Evolutionary conservation across 805 yeast genomes (phyloP).

Genomic region (Kodamaea sagamina): DNA sequence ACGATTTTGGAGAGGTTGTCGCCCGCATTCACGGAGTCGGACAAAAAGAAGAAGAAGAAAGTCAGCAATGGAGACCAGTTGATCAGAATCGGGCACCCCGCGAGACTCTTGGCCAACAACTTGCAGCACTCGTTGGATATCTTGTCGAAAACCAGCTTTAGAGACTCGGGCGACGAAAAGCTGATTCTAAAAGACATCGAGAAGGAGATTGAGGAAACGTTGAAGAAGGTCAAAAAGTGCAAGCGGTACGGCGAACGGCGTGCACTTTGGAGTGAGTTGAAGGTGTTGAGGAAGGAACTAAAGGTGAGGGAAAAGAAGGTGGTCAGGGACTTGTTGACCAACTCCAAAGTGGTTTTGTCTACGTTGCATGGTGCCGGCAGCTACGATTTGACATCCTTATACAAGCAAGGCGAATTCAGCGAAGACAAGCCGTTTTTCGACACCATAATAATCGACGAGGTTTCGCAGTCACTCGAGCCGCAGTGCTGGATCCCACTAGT

Average conservation of each 20-base stretch:
- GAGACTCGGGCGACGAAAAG: conserved; percentile 38
- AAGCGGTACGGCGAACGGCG: conserved; percentile 65
- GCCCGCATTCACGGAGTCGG: conserved; percentile 25
- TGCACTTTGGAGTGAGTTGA: conserved; percentile 68
- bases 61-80: conserved; percentile 41
- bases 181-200: conserved; percentile 67
- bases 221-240: conserved; percentile 58
- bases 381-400: conserved; percentile 60
- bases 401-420: conserved; percentile 31
- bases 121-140: conserved; percentile 76
- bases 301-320: conserved; percentile 65
- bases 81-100: conserved; percentile 93
- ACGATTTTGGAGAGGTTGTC: conserved; percentile 79
- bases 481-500: conserved; percentile 95
- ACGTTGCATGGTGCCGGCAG: conserved; percentile 90
- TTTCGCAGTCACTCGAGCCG: conserved; percentile 90
- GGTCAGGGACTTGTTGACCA: conserved; percentile 55
- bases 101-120: conserved; percentile 66
- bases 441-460: conserved; percentile 89
- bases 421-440: conserved; percentile 55
- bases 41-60: conserved; percentile 27
- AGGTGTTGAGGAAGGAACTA: conserved; percentile 68
- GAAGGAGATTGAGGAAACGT: conserved; percentile 64
- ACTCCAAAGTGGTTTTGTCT: conserved; percentile 70
- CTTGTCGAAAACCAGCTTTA: conserved; percentile 57